Conservation (phyloP, 2,329 filamentous ascomycete genomes). For the Colletotrichum costaricense region DNA sequence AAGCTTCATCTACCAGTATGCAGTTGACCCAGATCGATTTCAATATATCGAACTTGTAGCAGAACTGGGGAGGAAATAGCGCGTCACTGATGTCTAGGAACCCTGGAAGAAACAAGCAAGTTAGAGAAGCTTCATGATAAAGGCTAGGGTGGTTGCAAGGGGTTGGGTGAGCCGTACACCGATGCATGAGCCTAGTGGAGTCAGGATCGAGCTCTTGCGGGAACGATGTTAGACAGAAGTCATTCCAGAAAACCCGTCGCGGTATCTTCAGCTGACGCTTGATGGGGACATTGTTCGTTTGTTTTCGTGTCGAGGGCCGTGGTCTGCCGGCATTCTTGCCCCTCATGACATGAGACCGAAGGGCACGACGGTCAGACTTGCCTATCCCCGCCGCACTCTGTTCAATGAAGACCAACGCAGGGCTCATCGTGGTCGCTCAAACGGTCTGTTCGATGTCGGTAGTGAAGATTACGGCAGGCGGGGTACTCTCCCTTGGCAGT, state of each 20-base stretch:
- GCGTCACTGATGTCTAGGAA: too few relatives aligned
- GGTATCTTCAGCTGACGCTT: slow-evolving; percentile 16
- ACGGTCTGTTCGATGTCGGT: too few relatives aligned
- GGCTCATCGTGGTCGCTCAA: too few relatives aligned
- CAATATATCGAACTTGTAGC: too few relatives aligned
- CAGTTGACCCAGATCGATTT: too few relatives aligned
- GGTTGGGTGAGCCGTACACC: not conserved
- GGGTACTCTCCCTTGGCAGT: too few relatives aligned
- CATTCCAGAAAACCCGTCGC: slow-evolving; percentile 21
- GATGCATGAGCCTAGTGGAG: slow-evolving; percentile 17
- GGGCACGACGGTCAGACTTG: slow-evolving; percentile 5
- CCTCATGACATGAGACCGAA: slow-evolving; percentile 21
- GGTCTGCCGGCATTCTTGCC: slow-evolving; percentile 22
- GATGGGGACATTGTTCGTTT: not conserved
- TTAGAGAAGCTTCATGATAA: too few relatives aligned
- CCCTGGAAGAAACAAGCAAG: too few relatives aligned
- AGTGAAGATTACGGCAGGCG: too few relatives aligned
- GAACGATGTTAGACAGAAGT: slow-evolving; percentile 14
- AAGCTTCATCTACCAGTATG: too few relatives aligned
- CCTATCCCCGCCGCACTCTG: not conserved
- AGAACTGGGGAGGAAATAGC: too few relatives aligned
- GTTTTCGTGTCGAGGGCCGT: slow-evolving; percentile 11
- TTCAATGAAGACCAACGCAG: too few relatives aligned
- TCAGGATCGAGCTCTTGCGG: slow-evolving; percentile 6
- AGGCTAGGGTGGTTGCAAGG: not conserved